Base-by-base conservation (phyloP, 139 green algal genomes). In the Monoraphidium neglectum region DNA sequence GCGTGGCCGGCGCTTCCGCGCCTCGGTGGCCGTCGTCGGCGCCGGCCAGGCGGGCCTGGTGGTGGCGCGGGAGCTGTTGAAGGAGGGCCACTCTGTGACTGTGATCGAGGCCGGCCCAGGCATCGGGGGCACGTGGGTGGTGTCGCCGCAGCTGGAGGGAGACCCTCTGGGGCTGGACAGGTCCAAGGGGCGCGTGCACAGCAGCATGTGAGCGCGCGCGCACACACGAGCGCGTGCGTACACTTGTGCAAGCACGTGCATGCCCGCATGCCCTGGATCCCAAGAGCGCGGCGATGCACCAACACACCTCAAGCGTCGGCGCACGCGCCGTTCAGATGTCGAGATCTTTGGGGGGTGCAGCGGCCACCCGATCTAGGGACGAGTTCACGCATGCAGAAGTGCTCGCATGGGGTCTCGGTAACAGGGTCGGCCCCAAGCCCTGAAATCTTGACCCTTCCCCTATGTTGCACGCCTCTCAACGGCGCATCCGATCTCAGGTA, bases 1-100 rank as follows among this genome's bases (percentile, higher is more conserved):
- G n/a, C n/a, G n/a, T n/a, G n/a, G n/a, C n/a, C n/a, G n/a, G n/a
- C n/a, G n/a, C n/a, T n/a, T n/a, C n/a, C n/a, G n/a, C n/a, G n/a
- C 49, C 16, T 59, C n/a, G n/a, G n/a, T n/a, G 61, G 72, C 72
- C 37, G 72, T 78, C 8, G 82, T 97, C 21, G 92, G 92, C 32
- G 90, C 76, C 3, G 92, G 92, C 2, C 90, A 90, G 18, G 92
- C 87, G 30, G 92, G 92, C 0, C 80, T 97, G 57, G 89, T 85
- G 0, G 81, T 90, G 2, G 86, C 83, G 0, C 75, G 82, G 28
- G 88, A 97, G 76, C 84, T 97, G 23, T 49, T 75, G 21, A 32
- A 61, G 0, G 90, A 92, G 35, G 89, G 91, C 1, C 89, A 93
- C 82, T 4, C 18, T 15, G 82, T 91, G 4, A 82, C 56, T 0